Evolutionary conservation across 305 asterid genomes (phyloP), one percentile per base, ranked within the genome.

Genomic region (Fraxinus velutina): DNA sequence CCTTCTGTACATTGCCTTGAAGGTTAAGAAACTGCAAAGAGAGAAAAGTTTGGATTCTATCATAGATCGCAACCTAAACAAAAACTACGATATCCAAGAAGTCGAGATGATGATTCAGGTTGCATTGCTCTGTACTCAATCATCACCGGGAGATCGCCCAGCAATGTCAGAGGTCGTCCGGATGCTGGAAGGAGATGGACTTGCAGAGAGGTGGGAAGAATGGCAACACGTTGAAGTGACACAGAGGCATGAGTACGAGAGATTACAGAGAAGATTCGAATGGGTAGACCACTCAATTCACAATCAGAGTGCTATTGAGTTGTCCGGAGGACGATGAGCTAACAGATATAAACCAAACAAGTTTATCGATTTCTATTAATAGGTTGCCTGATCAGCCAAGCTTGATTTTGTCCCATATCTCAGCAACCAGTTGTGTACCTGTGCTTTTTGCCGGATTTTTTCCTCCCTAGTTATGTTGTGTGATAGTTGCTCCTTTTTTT

Each of bases 71-170:
- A 94, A 94, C 85, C 88, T 94, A 73, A 85, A 80, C 8, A 81
- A 55, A 32, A 88, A 84, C 77, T 92, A 85, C 86, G 85, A 89
- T 84, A 91, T 92, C 64, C 79, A 92, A 2, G 97, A 93, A 83
- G 97, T 94, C 30, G 98, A 94, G 90, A 92, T 92, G 95, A 93
- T 94, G 97, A 94, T 92, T 79, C 95, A 94, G 90, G 97, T 94
- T 4, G 98, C 98, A 3, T 79, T 94, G 30, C 93, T 92, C 1
- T 92, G 98, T 81, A 93, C 98, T 9, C 98, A 94, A 79, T 81
- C 89, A 72, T 94, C 97, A 1, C 97, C 97, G 0, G 97, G 91
- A 82, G 98, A 94, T 24, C 95, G 98, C 1, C 98, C 98, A 1
- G 91, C 97, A 29, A 94, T 94, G 98, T 94, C 98, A 2, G 97